Percentiles rank a stretch among this genome's conserved stretches.
These are phyloP conservation scores for Hypoxylon intermedium DNA, from an alignment of 495 filamentous ascomycete species.

Conservation along the genomic window DNA sequence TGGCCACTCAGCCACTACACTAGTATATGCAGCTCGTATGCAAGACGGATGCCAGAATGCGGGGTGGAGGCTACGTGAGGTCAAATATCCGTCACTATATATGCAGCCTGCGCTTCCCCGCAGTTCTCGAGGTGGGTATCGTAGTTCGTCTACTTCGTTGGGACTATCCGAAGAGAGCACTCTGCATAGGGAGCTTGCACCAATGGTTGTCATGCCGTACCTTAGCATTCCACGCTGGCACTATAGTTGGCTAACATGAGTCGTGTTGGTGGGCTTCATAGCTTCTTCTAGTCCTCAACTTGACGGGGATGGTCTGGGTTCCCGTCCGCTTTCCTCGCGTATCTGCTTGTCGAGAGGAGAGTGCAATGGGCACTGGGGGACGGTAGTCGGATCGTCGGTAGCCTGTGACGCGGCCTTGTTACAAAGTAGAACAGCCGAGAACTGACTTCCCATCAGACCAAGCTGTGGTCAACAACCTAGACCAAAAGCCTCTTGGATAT, in stretches of 20 bases:
- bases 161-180: conserved; percentile 29
- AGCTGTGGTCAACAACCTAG: conserved; percentile 1
- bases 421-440: conserved; percentile 11
- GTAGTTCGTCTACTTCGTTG: conserved; percentile 29
- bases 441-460: background rate
- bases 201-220: conserved; percentile 33
- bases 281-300: conserved; percentile 14
- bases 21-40: conserved; percentile 41
- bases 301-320: background rate
- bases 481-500: conserved; percentile 6
- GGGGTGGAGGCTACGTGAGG: conserved; percentile 34
- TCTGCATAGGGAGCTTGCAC: conserved; percentile 26
- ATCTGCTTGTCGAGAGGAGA: conserved; percentile 2
- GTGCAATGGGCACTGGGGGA: background rate
- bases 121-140: conserved; percentile 30
- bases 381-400: background rate
- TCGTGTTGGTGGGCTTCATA: conserved; percentile 10
- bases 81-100: conserved; percentile 39
- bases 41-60: conserved; percentile 31
- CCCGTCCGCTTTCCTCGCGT: background rate
- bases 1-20: too few species aligned
- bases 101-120: conserved; percentile 22
- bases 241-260: conserved; percentile 3
- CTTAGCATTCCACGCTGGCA: conserved; percentile 19
- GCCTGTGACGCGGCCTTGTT: background rate